These are phyloP conservation scores for Aspergillus affinis DNA, from an alignment of 495 filamentous ascomycete species.

Conservation along the genomic window DNA sequence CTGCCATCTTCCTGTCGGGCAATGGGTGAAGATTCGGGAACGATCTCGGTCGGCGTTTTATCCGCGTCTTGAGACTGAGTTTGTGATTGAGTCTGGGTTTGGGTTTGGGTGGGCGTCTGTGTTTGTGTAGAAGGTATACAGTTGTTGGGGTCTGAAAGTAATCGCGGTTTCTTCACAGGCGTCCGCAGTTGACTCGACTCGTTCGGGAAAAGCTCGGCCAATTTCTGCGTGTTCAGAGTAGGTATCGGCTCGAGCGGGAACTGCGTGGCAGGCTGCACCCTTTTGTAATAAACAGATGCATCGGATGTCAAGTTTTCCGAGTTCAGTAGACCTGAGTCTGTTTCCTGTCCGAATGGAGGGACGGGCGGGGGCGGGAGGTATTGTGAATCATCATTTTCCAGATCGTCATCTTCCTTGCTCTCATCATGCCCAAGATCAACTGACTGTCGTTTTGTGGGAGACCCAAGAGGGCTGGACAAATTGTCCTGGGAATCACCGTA, in stretches of 20 bases:
- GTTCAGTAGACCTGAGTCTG: slow-evolving; percentile 17
- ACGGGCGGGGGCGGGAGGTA: slow-evolving; percentile 37
- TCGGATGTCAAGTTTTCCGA: slow-evolving; percentile 40
- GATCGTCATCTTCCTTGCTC: slow-evolving; percentile 14
- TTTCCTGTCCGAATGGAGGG: slow-evolving; percentile 20
- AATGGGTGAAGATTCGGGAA: slow-evolving; percentile 45
- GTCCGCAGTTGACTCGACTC: slow-evolving; percentile 24
- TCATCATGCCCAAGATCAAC: not conserved
- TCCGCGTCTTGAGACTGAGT: slow-evolving; percentile 20
- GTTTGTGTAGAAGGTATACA: not conserved
- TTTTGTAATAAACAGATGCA: slow-evolving; percentile 41
- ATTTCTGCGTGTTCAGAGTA: slow-evolving; percentile 41
- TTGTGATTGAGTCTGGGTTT: slow-evolving; percentile 21
- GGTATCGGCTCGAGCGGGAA: slow-evolving; percentile 46
- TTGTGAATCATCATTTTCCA: slow-evolving; percentile 32
- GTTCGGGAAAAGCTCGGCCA: slow-evolving; percentile 44
- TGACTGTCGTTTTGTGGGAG: slow-evolving; percentile 10
- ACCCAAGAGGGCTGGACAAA: slow-evolving; percentile 11
- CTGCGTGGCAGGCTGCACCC: slow-evolving; percentile 41
- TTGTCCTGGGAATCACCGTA: slow-evolving; percentile 32
- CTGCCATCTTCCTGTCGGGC: slow-evolving; percentile 17
- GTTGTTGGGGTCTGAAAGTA: not conserved
- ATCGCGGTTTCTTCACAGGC: not conserved
- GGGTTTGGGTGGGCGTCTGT: slow-evolving; percentile 2
- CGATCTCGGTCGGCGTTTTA: slow-evolving; percentile 32